These are phyloP conservation scores for Spathaspora arborariae DNA, from an alignment of 805 yeast species.

Conservation along the genomic window DNA sequence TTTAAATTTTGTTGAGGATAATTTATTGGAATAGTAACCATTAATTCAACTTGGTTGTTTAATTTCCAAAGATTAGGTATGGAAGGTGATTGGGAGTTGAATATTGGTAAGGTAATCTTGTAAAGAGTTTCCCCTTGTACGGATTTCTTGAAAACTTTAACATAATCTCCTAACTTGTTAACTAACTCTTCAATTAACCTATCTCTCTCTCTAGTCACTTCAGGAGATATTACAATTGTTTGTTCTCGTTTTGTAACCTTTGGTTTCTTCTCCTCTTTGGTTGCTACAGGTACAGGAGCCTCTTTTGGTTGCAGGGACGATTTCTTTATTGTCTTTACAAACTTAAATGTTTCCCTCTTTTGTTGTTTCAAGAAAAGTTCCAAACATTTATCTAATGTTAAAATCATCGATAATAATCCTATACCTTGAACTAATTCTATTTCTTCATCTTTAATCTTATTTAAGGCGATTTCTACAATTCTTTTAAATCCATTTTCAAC, in stretches of 20 bases:
- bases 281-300: conserved; percentile 1
- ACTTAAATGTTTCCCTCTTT: conserved; percentile 58
- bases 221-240: conserved; percentile 7
- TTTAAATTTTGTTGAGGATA: conserved; percentile 26
- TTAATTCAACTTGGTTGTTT: conserved; percentile 23
- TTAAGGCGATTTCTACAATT: conserved; percentile 31
- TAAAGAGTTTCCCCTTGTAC: conserved; percentile 21
- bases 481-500: conserved; percentile 61
- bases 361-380: conserved; percentile 58
- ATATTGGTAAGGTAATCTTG: conserved; percentile 30
- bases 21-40: conserved; percentile 28
- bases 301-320: conserved; percentile 2
- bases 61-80: conserved; percentile 29
- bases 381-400: conserved; percentile 53
- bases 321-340: conserved; percentile 37
- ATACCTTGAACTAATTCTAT: conserved; percentile 40
- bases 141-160: conserved; percentile 26
- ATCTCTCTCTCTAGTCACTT: conserved; percentile 12
- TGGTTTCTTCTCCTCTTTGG: neutral
- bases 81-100: conserved; percentile 2
- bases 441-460: conserved; percentile 18
- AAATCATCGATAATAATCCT: conserved; percentile 51
- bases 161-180: conserved; percentile 21
- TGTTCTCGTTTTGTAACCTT: too few relatives aligned
- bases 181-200: conserved; percentile 22